Conservation (phyloP, 2,329 filamentous ascomycete species). For the Talaromyces sp. region DNA sequence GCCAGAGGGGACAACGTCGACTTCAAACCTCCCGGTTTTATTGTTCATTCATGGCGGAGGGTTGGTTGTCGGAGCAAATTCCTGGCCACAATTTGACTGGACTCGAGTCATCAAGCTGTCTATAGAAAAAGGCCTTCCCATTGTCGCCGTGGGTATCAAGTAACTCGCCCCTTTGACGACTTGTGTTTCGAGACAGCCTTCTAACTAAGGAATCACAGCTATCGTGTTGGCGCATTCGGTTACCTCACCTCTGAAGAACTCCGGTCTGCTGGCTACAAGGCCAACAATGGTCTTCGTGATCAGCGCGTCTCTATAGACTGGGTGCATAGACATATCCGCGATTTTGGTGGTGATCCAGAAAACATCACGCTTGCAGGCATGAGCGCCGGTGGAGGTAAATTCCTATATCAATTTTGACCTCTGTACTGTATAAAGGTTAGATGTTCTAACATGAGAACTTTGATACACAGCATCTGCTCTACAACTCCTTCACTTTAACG, state of each 20-base stretch:
- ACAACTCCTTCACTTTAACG: conserved; percentile 29
- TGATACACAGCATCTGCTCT: conserved; percentile 22
- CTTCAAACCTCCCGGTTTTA: conserved; percentile 44
- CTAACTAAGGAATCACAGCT: conserved; percentile 28
- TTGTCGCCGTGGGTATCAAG: conserved; percentile 45
- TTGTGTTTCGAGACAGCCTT: neutral
- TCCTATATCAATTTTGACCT: neutral
- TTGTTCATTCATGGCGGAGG: conserved; percentile 52
- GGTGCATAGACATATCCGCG: conserved; percentile 35
- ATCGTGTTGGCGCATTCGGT: conserved; percentile 41
- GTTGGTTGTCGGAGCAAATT: conserved; percentile 45
- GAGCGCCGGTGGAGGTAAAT: conserved; percentile 40
- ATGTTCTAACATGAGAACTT: conserved; percentile 5
- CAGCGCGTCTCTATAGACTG: conserved; percentile 40
- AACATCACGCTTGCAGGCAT: conserved; percentile 42
- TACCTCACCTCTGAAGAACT: conserved; percentile 48
- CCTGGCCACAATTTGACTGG: conserved; percentile 50
- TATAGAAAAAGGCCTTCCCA: conserved; percentile 37
- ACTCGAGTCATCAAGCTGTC: conserved; percentile 42
- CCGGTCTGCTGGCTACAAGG: conserved; percentile 37
- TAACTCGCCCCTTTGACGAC: conserved; percentile 17
- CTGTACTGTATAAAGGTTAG: neutral
- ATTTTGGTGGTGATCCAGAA: conserved; percentile 37
- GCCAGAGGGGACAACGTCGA: conserved; percentile 24
- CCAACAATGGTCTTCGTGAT: conserved; percentile 45